phyloP scores from a whole-genome alignment of 495 filamentous ascomycete species.

The Achaetomiella virescens region DNA sequence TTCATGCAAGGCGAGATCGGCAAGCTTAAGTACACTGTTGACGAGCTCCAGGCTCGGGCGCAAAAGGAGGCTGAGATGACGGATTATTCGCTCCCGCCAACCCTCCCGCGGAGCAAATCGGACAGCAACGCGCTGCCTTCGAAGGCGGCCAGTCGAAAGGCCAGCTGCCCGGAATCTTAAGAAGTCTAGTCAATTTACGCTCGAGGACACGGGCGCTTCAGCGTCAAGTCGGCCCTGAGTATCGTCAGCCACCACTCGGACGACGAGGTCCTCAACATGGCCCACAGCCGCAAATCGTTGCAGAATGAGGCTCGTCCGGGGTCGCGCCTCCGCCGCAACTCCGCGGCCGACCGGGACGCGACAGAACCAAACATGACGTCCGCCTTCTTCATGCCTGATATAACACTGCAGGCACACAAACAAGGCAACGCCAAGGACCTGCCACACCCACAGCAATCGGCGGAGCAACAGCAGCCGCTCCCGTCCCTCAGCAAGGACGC shows the following conservation, averaged over 20 bases:
- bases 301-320: conserved; percentile 14
- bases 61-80: conserved; percentile 15
- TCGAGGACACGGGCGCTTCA: conserved; percentile 39
- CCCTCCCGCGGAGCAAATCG: conserved; percentile 16
- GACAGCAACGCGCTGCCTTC: conserved; percentile 17
- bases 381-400: conserved; percentile 56
- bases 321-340: conserved; percentile 29
- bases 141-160: conserved; percentile 24
- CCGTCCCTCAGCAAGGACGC: conserved; percentile 42
- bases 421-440: conserved; percentile 11
- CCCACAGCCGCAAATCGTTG: conserved; percentile 11
- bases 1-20: conserved; percentile 36
- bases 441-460: background rate
- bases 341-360: conserved; percentile 25
- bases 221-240: conserved; percentile 36
- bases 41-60: conserved; percentile 24
- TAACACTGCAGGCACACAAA: conserved; percentile 35
- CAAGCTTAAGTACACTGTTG: conserved; percentile 33
- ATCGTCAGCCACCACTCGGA: conserved; percentile 29
- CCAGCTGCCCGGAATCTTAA: conserved; percentile 38
- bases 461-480: conserved; percentile 16
- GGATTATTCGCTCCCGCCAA: conserved; percentile 19
- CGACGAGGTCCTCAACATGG: conserved; percentile 9
- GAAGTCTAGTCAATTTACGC: conserved; percentile 37
- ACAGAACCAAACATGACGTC: conserved; percentile 66